Evolutionary conservation across 768 basidiomycete genomes (phyloP), one percentile per base, ranked within the genome.

Genomic region (Podaxis rugospora): DNA sequence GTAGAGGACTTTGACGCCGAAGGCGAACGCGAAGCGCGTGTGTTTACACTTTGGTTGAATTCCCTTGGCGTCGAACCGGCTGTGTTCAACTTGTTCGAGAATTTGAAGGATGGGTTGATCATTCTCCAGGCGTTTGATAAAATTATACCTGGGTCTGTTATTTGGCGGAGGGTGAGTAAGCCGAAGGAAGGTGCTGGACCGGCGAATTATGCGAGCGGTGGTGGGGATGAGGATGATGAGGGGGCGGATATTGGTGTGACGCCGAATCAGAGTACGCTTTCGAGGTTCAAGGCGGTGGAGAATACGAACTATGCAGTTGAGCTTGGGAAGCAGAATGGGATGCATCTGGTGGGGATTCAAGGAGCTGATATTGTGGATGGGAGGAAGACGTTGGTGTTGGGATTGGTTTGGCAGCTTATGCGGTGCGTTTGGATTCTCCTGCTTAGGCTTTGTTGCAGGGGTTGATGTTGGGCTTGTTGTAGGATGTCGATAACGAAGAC

Each of bases 1-100:
- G 84, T 99, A 37, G 96, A 98, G 68, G 97, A 98, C 76, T 99
- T 99, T 67, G 97, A 99, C 64, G 97, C 96, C 0, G 97, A 99
- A 73, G 97, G 97, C 62, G 97, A 99, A 73, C 88, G 97, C 51
- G 97, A 98, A 73, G 97, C 97, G 4, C 87, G 96, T 39, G 97
- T 95, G 32, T 99, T 99, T 72, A 99, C 91, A 0, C 85, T 99
- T 18, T 99, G 97, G 97, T 81, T 99, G 63, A 99, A 99, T 79
- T 95, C 93, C 11, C 83, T 99, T 54, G 93, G 92, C 63, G 97
- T 98, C 62, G 95, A 99, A 57, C 97, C 97, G 0, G 89, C 87
- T 49, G 95, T 99, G 14, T 94, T 92, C 81, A 95, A 98, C 76
- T 75, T 99, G 63, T 98, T 98, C 70, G 93, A 98, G 79, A 91